Conservation (phyloP, 192 early-diverging fungal species). For the Ambispora gerdemannii region DNA sequence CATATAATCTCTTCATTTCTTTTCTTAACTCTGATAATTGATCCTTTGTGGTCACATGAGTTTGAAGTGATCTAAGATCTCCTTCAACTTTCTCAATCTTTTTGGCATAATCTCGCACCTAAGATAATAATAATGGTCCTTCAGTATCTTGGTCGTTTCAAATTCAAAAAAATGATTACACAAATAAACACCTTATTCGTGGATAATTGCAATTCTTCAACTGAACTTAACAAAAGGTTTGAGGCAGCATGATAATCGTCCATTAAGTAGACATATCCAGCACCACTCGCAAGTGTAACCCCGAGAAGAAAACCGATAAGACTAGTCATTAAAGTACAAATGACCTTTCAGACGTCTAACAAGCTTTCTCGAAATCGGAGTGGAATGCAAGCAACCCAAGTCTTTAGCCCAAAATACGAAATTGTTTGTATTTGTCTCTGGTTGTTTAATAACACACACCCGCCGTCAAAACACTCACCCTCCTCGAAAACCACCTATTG, state of each 20-base stretch:
- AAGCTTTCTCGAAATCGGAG: too few relatives aligned
- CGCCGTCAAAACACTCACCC: neutral
- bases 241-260: conserved; percentile 83
- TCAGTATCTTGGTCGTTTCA: too few relatives aligned
- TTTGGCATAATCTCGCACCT: conserved; percentile 70
- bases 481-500: conserved; percentile 16
- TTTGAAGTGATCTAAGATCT: conserved; percentile 55
- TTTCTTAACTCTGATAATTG: conserved; percentile 48
- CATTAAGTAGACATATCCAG: conserved; percentile 81
- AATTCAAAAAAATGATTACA: neutral
- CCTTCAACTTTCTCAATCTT: conserved; percentile 75
- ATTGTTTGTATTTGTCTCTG: neutral
- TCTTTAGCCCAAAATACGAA: neutral
- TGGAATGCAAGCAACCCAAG: neutral
- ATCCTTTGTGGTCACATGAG: conserved; percentile 57
- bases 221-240: conserved; percentile 61
- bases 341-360: too few relatives aligned
- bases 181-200: conserved; percentile 61
- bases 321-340: conserved; percentile 35
- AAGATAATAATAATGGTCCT: neutral
- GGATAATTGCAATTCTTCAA: conserved; percentile 75
- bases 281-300: conserved; percentile 64
- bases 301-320: conserved; percentile 78
- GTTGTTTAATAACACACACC: neutral
- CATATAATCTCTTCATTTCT: conserved; percentile 55